Evolutionary conservation across 345 rosid species (phyloP), one percentile per base, ranked within the genome.

Genomic region (Excoecaria agallocha): DNA sequence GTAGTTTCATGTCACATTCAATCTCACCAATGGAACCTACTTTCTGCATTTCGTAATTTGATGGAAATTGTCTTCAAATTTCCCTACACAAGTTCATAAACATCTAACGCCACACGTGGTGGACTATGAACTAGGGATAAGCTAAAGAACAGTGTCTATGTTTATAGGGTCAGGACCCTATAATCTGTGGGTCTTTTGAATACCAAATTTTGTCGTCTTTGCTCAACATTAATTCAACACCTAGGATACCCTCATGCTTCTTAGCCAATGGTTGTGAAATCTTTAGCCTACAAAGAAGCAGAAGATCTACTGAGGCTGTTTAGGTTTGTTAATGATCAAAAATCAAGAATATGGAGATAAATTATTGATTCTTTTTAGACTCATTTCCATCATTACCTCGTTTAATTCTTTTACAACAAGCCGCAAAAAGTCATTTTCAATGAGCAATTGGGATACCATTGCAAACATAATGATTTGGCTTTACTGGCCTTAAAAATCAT

Each of bases 91-190:
- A 11, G 17, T 50, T 49, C 50, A 51, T 52, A 12, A 1, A 61
- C 73, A n/a, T 61, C 46, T 24, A 17, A 4, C 46, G 46, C 5
- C 78, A 66, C 81, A 46, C 68, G 81, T 54, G 79, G 70, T 61
- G 38, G 5, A 15, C 66, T 15, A 30, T 30, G 30, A 30, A 30
- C 30, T 30, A 30, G 45, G 59, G 72, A 56, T 46, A 46, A 22
- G 38, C 57, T 48, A 8, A 12, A 66, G 66, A 48, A 74, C 71
- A 66, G 25, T 74, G 11, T 56, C 55, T 37, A 22, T 49, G 38
- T 51, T 52, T 20, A 41, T 22, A 73, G 63, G 61, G 19, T 58
- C 58, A 55, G 30, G 11, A 16, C 77, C 35, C n/a, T 25, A 72
- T 41, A 3, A 48, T 12, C 49, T n/a, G 49, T 19, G 66, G 50